Base-by-base conservation (phyloP, 139 green algal genomes). In the Chlorella sp. region DNA sequence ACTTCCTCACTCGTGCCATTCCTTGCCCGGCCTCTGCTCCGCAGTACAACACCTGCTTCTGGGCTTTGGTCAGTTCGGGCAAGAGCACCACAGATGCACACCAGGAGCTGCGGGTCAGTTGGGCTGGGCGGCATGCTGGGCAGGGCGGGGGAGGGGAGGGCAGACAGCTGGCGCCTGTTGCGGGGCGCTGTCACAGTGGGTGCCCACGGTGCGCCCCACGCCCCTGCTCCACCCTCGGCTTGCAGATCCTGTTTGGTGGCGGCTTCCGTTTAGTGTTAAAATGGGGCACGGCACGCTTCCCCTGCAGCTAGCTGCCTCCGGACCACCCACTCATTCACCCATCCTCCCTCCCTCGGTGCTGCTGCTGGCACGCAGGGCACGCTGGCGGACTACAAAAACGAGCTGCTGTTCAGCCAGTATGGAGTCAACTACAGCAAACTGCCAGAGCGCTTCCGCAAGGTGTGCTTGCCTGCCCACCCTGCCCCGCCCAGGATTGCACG, bases 31-130 rank as follows among this genome's bases (percentile, higher is more conserved):
- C 64, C 22, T 14, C 64, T 18, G 28, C 77, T 57, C 2, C 42
- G 86, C 95, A 99, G 95, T 99, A 99, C 92, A 99, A 99, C 93
- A 99, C 97, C 28, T 97, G 94, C 90, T 99, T 97, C 92, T 99
- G 97, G 97, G 93, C 91, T 26, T 93, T 99, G 16, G 95, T 99
- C 83, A 90, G 93, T 28, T 92, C 92, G 39, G 96, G 96, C 32
- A 91, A 87, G 42, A 95, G 86, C 0, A 89, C 91, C 0, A 21
- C 77, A n/a, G 93, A 96, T n/a, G 96, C 96, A 1, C 96, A 98
- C 73, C 86, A 42, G 18, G 40, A 80, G 71, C 85, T 89, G 85
- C 85, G 42, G 85, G 85, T 89, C 32, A 39, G 66, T 48, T 32
- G 68, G 48, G 77, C 77, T 60, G 24, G 12, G 71, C 21, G 5